Conservation (phyloP, 352 stramenopile species). For the Globisporangium polare region DNA sequence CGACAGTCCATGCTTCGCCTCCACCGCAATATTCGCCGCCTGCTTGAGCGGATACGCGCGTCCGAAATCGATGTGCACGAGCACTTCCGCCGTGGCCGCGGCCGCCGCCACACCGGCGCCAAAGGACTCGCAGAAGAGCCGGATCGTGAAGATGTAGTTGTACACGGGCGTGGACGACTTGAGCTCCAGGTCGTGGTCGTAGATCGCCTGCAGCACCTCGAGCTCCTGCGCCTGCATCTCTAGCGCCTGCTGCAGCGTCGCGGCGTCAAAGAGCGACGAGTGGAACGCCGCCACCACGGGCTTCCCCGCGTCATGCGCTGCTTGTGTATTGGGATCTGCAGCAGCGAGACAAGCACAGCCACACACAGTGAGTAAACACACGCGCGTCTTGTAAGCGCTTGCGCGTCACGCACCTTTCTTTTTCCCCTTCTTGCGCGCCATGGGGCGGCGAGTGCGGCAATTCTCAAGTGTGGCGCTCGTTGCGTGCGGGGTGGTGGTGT, state of each 20-base stretch:
- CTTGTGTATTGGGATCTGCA: not conserved
- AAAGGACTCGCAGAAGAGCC: slow-evolving; percentile 51
- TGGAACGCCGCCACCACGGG: slow-evolving; percentile 16
- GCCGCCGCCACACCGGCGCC: slow-evolving; percentile 13
- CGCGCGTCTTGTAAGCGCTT: no score
- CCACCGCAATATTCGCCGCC: slow-evolving; percentile 62
- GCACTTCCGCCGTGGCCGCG: slow-evolving; percentile 50
- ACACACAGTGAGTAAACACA: not conserved
- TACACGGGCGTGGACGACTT: slow-evolving; percentile 80
- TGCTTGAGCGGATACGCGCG: slow-evolving; percentile 63
- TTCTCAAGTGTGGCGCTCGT: not conserved
- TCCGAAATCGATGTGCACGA: slow-evolving; percentile 73
- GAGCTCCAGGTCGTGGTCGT: slow-evolving; percentile 59
- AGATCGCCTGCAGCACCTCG: slow-evolving; percentile 81
- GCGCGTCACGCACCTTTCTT: slow-evolving; percentile 68
- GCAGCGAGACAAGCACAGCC: not conserved
- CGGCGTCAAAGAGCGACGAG: slow-evolving; percentile 27
- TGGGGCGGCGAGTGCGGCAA: slow-evolving; percentile 14
- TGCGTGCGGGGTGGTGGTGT: no score
- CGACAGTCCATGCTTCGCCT: slow-evolving; percentile 66
- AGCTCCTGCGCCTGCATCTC: slow-evolving; percentile 78
- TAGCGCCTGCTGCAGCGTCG: slow-evolving; percentile 40
- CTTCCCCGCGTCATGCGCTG: not conserved
- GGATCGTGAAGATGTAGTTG: slow-evolving; percentile 80
- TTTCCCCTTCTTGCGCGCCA: slow-evolving; percentile 79